Evolutionary conservation across 257 asterid genomes (phyloP), one percentile per base, ranked within the genome.

Genomic region (Lithospermum erythrorhizon): DNA sequence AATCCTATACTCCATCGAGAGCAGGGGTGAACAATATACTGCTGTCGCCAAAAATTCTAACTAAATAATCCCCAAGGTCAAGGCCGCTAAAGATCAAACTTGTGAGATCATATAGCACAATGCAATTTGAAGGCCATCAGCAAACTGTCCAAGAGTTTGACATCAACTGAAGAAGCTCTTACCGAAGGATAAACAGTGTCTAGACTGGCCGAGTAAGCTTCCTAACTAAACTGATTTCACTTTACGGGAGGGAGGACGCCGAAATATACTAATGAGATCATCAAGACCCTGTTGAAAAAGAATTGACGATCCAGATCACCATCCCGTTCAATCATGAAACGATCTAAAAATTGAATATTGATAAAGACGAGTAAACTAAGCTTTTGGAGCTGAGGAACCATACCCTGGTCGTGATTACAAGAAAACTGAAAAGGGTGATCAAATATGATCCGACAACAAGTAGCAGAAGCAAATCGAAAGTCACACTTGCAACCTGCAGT

Each of bases 401-500:
- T 87, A 90, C 97, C 94, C 94, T 71, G 58, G 96, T 90, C 53
- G 90, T 87, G 75, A 87, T 75, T 27, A 87, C 82, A 55, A 90
- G 87, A 65, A 87, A 80, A 70, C 87, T 72, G 89, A 90, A 90
- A 24, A 90, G 89, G 14, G 83, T 78, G 29, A 87, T 87, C 74
- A 90, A 78, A 79, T 90, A 90, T 6, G 96, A 87, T 65, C 96
- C 97, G 25, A 90, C 79, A 66, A 76, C 87, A 51, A 90, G 85
- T 47, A 90, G 76, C 87, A 90, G 67, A 68, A 90, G 95, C 81
- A 90, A 75, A 80, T 90, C 97, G 55, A 87, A 90, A 21, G 97
- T 90, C 73, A 90, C 96, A 21, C 97, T 90, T 17, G 91, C 97
- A 45, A 90, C 97, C 97, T 90, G 94, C 73, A 73, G 60, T 27